Conservation (phyloP, 768 basidiomycete genomes). For the Podaxis pistillaris region DNA sequence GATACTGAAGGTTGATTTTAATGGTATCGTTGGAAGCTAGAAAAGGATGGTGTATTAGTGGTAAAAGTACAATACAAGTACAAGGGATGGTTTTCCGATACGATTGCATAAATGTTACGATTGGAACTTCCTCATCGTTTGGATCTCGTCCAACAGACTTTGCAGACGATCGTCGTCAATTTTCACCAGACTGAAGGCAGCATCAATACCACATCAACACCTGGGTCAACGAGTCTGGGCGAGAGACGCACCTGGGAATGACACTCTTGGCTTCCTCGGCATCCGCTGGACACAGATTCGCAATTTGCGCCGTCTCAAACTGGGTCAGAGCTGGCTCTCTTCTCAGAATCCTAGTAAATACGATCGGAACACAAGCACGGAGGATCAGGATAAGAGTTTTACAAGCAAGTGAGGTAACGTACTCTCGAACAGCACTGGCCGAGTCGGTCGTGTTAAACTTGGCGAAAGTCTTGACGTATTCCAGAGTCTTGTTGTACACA, state of each 20-base stretch:
- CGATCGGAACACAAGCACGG: not conserved
- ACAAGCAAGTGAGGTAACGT: conserved; percentile 24
- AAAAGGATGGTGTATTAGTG: conserved; percentile 1
- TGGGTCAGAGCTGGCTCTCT: conserved; percentile 80
- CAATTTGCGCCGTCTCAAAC: conserved; percentile 92
- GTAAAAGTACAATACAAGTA: not conserved
- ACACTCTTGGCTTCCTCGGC: conserved; percentile 92
- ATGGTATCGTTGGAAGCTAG: not conserved
- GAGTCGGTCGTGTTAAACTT: conserved; percentile 87
- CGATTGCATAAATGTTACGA: conserved; percentile 36
- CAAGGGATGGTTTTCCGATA: not conserved
- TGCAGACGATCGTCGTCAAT: conserved; percentile 88
- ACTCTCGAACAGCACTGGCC: conserved; percentile 87
- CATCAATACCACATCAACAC: not conserved
- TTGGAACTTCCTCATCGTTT: conserved; percentile 90
- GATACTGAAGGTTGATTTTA: conserved; percentile 49
- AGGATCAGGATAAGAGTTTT: not conserved
- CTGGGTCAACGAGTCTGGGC: not conserved
- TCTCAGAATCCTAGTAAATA: conserved; percentile 58
- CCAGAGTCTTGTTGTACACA: conserved; percentile 90
- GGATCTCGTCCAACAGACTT: conserved; percentile 80
- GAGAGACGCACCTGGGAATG: conserved; percentile 66
- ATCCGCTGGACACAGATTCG: conserved; percentile 84
- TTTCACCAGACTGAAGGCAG: conserved; percentile 64
- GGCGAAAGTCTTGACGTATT: conserved; percentile 89